Conservation (phyloP, 2,329 filamentous ascomycete genomes). For the Paraconiothyrium sp. region DNA sequence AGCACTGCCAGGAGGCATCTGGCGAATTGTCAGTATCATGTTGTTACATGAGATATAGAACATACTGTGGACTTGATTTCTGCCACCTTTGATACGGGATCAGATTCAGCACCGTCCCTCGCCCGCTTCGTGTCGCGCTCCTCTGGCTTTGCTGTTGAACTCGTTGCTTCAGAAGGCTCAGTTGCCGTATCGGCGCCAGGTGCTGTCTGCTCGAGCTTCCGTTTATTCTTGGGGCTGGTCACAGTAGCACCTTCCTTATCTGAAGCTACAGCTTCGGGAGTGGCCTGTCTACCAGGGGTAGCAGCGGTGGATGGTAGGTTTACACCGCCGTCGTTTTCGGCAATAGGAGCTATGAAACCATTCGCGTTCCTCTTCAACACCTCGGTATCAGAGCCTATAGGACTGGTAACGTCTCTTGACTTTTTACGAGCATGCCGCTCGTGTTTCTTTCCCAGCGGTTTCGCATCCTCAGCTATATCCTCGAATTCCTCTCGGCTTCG, state of each 20-base stretch:
- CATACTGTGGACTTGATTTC: conserved; percentile 38
- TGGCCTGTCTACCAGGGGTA: conserved; percentile 16
- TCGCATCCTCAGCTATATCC: conserved; percentile 45
- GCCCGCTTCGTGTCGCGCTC: conserved; percentile 49
- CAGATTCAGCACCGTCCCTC: conserved; percentile 43
- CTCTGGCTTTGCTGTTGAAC: conserved; percentile 27
- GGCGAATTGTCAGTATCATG: conserved; percentile 23
- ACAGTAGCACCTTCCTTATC: conserved; percentile 30
- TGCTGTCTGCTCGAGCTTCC: conserved; percentile 50
- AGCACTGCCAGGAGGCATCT: conserved; percentile 51
- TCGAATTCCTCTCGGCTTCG: conserved; percentile 58
- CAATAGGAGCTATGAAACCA: conserved; percentile 38
- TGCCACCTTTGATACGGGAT: conserved; percentile 28
- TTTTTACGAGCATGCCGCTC: conserved; percentile 57
- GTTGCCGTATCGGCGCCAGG: conserved; percentile 19
- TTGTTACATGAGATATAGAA: conserved; percentile 7
- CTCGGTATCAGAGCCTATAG: conserved; percentile 42
- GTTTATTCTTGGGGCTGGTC: conserved; percentile 60
- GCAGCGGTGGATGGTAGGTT: conserved; percentile 30
- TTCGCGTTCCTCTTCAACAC: conserved; percentile 46
- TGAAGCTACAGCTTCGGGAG: conserved; percentile 22
- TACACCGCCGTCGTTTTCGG: conserved; percentile 43
- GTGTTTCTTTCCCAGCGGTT: conserved; percentile 43
- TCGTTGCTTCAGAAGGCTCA: conserved; percentile 23
- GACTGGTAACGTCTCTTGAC: conserved; percentile 55